Conservation (phyloP, 257 asterid species). For the Mentha longifolia region DNA sequence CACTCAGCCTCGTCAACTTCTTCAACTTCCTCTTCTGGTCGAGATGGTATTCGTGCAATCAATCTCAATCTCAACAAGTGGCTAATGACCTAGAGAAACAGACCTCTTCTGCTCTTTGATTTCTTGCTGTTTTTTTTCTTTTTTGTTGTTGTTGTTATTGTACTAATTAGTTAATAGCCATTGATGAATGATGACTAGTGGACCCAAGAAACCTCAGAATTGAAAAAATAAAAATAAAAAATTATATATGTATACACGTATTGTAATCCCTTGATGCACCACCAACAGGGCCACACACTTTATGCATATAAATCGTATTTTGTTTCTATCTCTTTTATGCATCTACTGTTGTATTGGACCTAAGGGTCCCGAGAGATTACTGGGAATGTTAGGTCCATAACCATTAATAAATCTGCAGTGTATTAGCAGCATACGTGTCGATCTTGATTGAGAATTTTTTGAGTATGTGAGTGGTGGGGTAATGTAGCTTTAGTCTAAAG, state of each 20-base stretch:
- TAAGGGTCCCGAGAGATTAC: constrained; percentile 27
- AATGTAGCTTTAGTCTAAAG: constrained; percentile 34
- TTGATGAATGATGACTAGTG: constrained; percentile 26
- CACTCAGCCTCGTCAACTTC: constrained; percentile 66
- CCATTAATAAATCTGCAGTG: not conserved
- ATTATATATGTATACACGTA: not conserved
- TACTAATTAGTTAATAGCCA: not conserved
- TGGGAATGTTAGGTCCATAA: constrained; percentile 40
- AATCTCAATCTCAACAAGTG: constrained; percentile 42
- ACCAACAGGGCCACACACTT: not conserved
- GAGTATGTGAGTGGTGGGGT: constrained; percentile 41
- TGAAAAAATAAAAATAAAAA: not conserved
- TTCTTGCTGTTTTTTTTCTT: not conserved
- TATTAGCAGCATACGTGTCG: not conserved
- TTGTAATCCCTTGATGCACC: constrained; percentile 20
- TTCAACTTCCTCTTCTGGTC: constrained; percentile 71
- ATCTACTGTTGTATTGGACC: constrained; percentile 30
- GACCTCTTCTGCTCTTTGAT: not conserved
- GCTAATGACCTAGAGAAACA: constrained; percentile 33
- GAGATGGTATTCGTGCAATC: constrained; percentile 64
- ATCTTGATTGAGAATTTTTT: not conserved
- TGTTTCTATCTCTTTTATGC: not conserved
- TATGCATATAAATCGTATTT: not conserved
- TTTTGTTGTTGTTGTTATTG: too few relatives aligned
- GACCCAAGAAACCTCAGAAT: constrained; percentile 6